A percentile compares a stretch with the other conserved stretches of the same genome.
Conservation (phyloP, 495 filamentous ascomycete genomes). For the Xylaria venustula region DNA sequence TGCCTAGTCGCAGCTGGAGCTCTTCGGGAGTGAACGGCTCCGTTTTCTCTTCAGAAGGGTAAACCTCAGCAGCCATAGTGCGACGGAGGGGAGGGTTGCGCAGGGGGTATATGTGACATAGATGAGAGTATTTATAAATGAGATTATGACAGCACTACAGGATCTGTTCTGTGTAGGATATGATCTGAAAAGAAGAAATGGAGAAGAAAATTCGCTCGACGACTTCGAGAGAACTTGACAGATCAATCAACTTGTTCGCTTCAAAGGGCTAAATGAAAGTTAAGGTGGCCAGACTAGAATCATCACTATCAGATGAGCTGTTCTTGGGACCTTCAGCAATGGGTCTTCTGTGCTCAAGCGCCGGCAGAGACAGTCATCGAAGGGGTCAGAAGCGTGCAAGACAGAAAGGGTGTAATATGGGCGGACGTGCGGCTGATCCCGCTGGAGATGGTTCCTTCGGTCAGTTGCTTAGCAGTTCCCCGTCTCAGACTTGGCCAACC, state of each 20-base stretch:
- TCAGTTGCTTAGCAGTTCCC: slow-evolving; percentile 20
- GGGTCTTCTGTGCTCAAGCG: slow-evolving; percentile 13
- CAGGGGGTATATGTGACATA: slow-evolving; percentile 4
- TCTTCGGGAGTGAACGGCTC: slow-evolving; percentile 51
- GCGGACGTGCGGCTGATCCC: slow-evolving; percentile 35
- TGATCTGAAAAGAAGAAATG: slow-evolving; percentile 8
- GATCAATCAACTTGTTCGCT: slow-evolving; percentile 13
- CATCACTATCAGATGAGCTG: slow-evolving; percentile 30
- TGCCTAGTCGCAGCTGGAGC: slow-evolving; percentile 38
- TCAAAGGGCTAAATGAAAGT: slow-evolving; percentile 1
- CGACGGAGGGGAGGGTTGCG: slow-evolving; percentile 5
- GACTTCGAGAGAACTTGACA: slow-evolving; percentile 4
- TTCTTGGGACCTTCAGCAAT: slow-evolving; percentile 21
- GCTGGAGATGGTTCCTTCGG: slow-evolving; percentile 21
- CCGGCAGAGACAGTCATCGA: slow-evolving; percentile 31
- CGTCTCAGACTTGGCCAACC: slow-evolving; percentile 7
- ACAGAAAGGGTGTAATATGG: slow-evolving; percentile 20
- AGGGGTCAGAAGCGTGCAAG: slow-evolving; percentile 24
- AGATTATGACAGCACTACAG: slow-evolving; percentile 7
- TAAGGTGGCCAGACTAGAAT: not conserved
- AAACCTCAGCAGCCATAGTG: slow-evolving; percentile 39
- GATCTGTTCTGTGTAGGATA: slow-evolving; percentile 4
- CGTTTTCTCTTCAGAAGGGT: slow-evolving; percentile 48
- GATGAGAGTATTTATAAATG: not conserved
- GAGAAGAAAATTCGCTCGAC: slow-evolving; percentile 2